Conservation (phyloP, 305 asterid genomes). For the Fraxinus xanthoxyloides region DNA sequence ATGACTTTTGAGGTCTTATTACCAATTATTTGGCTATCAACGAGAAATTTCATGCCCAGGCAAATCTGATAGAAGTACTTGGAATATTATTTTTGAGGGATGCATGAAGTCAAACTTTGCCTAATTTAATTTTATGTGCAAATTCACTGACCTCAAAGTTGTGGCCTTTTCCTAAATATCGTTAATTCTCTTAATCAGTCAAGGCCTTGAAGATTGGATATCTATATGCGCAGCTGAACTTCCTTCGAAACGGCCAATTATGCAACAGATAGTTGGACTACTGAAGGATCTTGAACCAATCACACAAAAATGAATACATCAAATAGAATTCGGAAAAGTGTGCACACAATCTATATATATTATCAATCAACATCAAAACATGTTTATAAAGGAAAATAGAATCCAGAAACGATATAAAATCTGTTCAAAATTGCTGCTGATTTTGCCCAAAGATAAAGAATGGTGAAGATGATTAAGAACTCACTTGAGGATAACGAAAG, state of each 20-base stretch:
- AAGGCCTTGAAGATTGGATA: constrained; percentile 97
- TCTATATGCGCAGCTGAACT: constrained; percentile 84
- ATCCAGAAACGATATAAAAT: background rate
- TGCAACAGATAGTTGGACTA: constrained; percentile 95
- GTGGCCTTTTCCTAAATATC: no score
- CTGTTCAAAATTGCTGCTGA: constrained; percentile 50
- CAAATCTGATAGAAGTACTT: no score
- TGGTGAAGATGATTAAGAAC: no score
- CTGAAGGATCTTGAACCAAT: constrained; percentile 80
- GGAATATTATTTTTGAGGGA: no score
- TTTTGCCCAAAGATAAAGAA: constrained; percentile 89
- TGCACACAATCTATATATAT: background rate
- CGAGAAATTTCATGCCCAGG: no score
- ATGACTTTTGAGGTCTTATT: no score
- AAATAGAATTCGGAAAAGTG: background rate
- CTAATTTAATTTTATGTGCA: no score
- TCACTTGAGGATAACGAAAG: no score
- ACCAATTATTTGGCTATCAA: no score
- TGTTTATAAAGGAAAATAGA: background rate
- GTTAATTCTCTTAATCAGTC: background rate
- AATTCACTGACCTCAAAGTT: no score
- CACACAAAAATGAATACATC: no score
- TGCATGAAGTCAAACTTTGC: no score
- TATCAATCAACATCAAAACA: background rate
- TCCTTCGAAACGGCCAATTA: constrained; percentile 80